A percentile compares a stretch with the other conserved stretches of the same genome.
Evolutionary conservation across 2,329 filamentous ascomycete species (phyloP).

Genomic region (Verticillium nonalfalfae): DNA sequence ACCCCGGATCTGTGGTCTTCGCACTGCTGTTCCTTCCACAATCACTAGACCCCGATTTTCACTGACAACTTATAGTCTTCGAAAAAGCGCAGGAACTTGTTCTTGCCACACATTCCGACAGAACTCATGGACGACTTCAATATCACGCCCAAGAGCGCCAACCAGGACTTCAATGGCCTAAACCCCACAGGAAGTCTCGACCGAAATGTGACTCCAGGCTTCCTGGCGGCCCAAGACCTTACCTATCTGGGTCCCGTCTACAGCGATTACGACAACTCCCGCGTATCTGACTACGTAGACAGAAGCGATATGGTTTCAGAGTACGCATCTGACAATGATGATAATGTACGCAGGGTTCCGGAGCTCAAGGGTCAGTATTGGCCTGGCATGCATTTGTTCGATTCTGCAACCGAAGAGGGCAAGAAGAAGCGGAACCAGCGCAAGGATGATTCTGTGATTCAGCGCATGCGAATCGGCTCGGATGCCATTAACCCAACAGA

Average conservation of each 20-base stretch:
- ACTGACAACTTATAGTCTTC: background rate
- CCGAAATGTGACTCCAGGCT: background rate
- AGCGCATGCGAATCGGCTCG: conserved; percentile 59
- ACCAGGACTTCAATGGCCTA: background rate
- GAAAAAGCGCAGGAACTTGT: background rate
- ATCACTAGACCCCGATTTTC: background rate
- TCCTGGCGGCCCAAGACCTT: background rate
- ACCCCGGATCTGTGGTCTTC: background rate
- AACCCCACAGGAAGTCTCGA: background rate
- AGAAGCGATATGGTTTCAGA: background rate
- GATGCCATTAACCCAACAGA: conserved; percentile 58
- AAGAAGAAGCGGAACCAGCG: conserved; percentile 71
- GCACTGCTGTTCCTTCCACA: background rate
- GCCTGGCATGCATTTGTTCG: conserved; percentile 77
- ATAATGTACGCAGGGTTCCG: background rate
- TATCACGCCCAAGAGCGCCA: background rate
- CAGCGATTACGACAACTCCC: background rate
- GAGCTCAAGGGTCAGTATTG: conserved; percentile 65
- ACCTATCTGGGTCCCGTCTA: background rate
- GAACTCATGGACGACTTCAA: background rate
- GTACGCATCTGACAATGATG: background rate
- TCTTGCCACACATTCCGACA: background rate
- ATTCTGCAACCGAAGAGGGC: conserved; percentile 68
- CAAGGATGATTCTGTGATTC: conserved; percentile 66
- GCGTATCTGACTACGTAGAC: background rate